Evolutionary conservation across 2,329 filamentous ascomycete species (phyloP).

Genomic region (Aureobasidium subglaciale): DNA sequence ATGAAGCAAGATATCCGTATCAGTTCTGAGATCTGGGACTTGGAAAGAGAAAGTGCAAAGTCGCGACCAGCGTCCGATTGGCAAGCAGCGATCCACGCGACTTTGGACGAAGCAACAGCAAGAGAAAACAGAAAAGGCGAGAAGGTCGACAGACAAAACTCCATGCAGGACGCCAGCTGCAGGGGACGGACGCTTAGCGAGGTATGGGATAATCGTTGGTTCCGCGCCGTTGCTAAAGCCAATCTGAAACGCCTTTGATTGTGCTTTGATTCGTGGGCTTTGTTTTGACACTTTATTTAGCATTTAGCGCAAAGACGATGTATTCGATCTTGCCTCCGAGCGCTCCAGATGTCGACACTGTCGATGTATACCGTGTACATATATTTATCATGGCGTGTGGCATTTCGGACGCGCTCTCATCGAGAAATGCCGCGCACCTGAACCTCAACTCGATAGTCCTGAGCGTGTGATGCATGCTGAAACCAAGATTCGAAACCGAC

Average conservation of each 20-base stretch:
- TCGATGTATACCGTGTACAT: background rate
- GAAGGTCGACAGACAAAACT: background rate
- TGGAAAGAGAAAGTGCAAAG: background rate
- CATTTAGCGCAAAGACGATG: background rate
- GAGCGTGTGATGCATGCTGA: background rate
- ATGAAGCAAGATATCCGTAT: background rate
- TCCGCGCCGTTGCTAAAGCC: constrained; percentile 4
- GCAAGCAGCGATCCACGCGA: constrained; percentile 12
- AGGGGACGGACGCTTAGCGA: constrained; percentile 7
- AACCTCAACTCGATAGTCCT: too few relatives aligned
- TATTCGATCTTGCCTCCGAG: background rate
- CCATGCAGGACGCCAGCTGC: constrained; percentile 4
- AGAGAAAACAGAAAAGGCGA: background rate
- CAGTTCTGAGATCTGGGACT: background rate
- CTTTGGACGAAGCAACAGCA: constrained; percentile 1
- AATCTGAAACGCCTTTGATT: background rate
- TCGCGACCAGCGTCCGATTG: constrained; percentile 11
- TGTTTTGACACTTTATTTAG: background rate
- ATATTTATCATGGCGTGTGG: too few relatives aligned
- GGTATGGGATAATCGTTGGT: constrained; percentile 10
- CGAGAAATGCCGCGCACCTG: too few relatives aligned
- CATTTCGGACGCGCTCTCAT: too few relatives aligned
- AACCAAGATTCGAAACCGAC: constrained; percentile 1
- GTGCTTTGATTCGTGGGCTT: background rate
- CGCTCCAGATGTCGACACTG: background rate